Evolutionary conservation across 2,329 filamentous ascomycete genomes (phyloP).

Genomic region (Tympanopsis confertula): DNA sequence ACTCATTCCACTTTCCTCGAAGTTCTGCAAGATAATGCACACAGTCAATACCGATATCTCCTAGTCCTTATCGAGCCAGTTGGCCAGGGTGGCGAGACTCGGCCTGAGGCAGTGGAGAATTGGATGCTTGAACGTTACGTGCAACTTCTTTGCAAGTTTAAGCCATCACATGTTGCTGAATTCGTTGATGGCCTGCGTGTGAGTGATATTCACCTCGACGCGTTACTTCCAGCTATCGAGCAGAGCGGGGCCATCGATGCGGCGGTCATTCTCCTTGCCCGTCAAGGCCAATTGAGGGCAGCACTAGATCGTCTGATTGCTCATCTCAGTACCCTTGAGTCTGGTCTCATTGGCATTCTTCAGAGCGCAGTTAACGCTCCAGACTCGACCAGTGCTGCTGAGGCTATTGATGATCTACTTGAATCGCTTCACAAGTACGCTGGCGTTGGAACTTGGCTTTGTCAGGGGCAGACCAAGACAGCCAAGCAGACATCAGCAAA

Average conservation of each 20-base stretch:
- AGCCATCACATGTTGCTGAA: not conserved
- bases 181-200: not conserved
- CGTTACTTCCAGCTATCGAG: not conserved
- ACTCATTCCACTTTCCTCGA: constrained; percentile 43
- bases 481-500: constrained; percentile 2
- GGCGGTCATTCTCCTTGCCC: not conserved
- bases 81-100: not conserved
- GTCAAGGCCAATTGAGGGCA: not conserved
- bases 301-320: not conserved
- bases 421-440: not conserved
- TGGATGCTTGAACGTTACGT: constrained; percentile 15
- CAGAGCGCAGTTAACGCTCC: not conserved
- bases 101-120: constrained; percentile 13
- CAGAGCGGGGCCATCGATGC: not conserved
- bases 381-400: not conserved
- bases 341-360: not conserved
- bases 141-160: constrained; percentile 8
- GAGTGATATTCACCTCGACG: not conserved
- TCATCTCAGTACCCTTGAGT: not conserved
- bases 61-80: constrained; percentile 7
- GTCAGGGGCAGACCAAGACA: constrained; percentile 5
- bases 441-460: constrained; percentile 2
- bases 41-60: constrained; percentile 54
- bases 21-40: constrained; percentile 36
- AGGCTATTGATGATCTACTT: not conserved